Percentiles rank a stretch among this genome's conserved stretches.
phyloP scores from a whole-genome alignment of 2,329 filamentous ascomycete genomes.

The Cladophialophora carrionii region DNA sequence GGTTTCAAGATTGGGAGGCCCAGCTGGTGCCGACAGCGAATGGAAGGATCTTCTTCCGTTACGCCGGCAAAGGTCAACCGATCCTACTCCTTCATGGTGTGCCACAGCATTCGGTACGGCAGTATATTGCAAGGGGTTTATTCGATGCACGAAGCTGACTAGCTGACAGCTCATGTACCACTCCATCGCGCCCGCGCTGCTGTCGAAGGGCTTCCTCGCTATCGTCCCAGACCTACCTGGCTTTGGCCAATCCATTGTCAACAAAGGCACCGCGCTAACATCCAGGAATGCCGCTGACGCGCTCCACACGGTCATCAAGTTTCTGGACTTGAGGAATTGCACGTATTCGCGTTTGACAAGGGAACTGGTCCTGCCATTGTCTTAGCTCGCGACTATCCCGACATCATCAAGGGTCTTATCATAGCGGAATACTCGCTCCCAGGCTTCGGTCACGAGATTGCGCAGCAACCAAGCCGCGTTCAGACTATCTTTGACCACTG shows the following conservation, averaged over 20 bases:
- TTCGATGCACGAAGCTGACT: background rate
- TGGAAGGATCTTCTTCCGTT: constrained; percentile 5
- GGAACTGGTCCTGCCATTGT: background rate
- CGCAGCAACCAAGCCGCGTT: background rate
- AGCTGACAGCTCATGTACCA: constrained; percentile 5
- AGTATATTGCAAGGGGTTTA: background rate
- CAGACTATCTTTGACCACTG: constrained; percentile 44
- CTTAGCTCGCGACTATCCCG: background rate
- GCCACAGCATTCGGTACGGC: constrained; percentile 2
- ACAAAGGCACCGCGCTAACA: background rate
- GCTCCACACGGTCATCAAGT: constrained; percentile 6
- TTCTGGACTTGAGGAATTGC: constrained; percentile 2
- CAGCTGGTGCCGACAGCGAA: constrained; percentile 2
- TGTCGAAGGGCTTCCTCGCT: constrained; percentile 2
- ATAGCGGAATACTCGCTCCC: background rate
- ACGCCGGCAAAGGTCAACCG: constrained; percentile 6
- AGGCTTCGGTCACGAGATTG: constrained; percentile 6
- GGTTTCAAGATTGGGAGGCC: constrained; percentile 4
- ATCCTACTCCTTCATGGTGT: constrained; percentile 4
- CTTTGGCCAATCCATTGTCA: constrained; percentile 4
- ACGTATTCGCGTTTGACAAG: constrained; percentile 1
- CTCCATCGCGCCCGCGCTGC: background rate
- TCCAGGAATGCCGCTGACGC: constrained; percentile 6
- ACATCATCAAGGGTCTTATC: constrained; percentile 3
- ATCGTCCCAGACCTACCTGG: constrained; percentile 4